Evolutionary conservation across 2,329 filamentous ascomycete genomes (phyloP), one percentile per base, ranked within the genome.

Genomic region (Botrytis byssoidea): DNA sequence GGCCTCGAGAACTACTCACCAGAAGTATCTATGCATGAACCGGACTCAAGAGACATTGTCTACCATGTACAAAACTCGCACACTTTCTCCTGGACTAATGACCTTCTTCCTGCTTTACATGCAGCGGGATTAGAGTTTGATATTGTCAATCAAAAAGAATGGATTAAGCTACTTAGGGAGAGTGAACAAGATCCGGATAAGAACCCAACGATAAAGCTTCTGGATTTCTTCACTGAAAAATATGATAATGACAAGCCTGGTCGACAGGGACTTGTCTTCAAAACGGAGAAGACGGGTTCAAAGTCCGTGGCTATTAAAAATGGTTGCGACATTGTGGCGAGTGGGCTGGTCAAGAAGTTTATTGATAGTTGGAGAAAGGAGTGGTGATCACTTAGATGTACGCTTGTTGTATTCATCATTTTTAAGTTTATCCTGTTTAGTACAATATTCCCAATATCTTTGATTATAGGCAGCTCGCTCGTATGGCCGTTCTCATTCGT

Each of bases 41-140:
- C 79, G 79, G 72, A 76, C 78, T 32, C 75, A 71, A 40, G 25
- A 57, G 35, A n/a, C 12, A 75, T 75, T 3, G 77, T 82, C 25
- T 88, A 85, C 74, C 86, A 89, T 73, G 81, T 91, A 14, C 82
- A 86, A n/a, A 89, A 89, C 74, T 83, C 84, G 0, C 79, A 78
- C 10, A 76, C 80, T 0, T 84, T 86, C 76, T 81, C 84, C 37
- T 88, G 85, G 85, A 87, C 85, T 0, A 73, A 82, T 0, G 85
- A 88, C 69, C 79, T 90, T 3, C 83, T 90, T 0, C 87, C 87
- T 2, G 83, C 84, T 5, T 80, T 90, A 12, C 80, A 78, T n/a
- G 77, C 79, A 0, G 83, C 84, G 0, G 86, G 86, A 0, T 77
- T 88, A 9, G 74, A 81, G 25, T 87, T 87, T 66, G 80, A 83